phyloP scores from a whole-genome alignment of 495 filamentous ascomycete genomes.

The Penicillium dipodomyicola region DNA sequence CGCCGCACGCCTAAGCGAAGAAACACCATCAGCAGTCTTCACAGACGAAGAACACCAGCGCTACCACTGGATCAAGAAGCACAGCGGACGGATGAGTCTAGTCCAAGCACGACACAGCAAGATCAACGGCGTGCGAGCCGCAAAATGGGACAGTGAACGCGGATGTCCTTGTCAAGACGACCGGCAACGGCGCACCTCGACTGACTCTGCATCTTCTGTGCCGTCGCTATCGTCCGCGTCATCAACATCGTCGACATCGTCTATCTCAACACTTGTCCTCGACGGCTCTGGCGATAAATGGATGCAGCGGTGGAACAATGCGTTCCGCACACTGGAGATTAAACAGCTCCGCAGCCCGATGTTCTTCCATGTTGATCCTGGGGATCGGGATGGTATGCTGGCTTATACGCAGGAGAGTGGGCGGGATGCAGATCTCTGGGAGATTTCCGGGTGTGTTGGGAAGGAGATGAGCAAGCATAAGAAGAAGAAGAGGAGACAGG shows the following conservation, averaged over 20 bases:
- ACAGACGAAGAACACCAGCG: slow-evolving; percentile 65
- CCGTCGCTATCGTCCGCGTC: slow-evolving; percentile 26
- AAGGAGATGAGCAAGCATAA: slow-evolving; percentile 64
- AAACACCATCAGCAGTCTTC: slow-evolving; percentile 61
- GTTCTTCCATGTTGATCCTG: slow-evolving; percentile 66
- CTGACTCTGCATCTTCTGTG: slow-evolving; percentile 29
- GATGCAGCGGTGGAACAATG: slow-evolving; percentile 57
- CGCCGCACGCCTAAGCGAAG: slow-evolving; percentile 57
- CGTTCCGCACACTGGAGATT: slow-evolving; percentile 57
- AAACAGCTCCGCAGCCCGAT: slow-evolving; percentile 61
- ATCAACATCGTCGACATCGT: slow-evolving; percentile 29
- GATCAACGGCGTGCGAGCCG: slow-evolving; percentile 30
- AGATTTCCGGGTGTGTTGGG: slow-evolving; percentile 60
- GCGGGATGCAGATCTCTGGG: slow-evolving; percentile 50
- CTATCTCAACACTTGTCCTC: slow-evolving; percentile 44
- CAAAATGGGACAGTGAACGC: slow-evolving; percentile 30
- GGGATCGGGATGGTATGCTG: slow-evolving; percentile 60
- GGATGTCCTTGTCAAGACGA: slow-evolving; percentile 17
- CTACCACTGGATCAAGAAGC: slow-evolving; percentile 62
- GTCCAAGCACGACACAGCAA: slow-evolving; percentile 33
- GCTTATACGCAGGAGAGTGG: slow-evolving; percentile 55
- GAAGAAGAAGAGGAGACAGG: slow-evolving; percentile 54
- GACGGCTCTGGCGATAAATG: slow-evolving; percentile 52
- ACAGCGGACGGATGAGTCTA: slow-evolving; percentile 47
- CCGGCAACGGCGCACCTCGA: slow-evolving; percentile 24